Evolutionary conservation across 1,284 basidiomycete species (phyloP).

Genomic region (Ceratobasidium papillatum): DNA sequence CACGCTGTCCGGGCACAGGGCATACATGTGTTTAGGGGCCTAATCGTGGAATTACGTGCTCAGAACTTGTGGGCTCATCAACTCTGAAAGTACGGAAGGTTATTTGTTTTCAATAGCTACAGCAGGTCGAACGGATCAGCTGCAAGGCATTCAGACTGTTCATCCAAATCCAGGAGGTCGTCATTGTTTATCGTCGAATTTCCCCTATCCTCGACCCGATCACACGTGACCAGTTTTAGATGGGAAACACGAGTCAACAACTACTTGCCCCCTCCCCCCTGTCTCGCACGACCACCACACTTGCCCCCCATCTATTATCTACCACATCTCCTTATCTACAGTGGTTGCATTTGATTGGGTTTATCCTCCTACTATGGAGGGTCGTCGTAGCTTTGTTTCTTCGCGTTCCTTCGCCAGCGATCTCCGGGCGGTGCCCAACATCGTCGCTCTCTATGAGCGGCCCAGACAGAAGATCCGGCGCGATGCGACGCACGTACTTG

Average conservation of each 20-base stretch:
- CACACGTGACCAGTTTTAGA: slow-evolving; percentile 10
- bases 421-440: slow-evolving; percentile 27
- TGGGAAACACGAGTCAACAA: slow-evolving; percentile 36
- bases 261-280: neutral
- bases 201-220: slow-evolving; percentile 13
- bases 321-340: neutral
- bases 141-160: neutral
- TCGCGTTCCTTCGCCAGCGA: slow-evolving; percentile 27
- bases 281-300: slow-evolving; percentile 17
- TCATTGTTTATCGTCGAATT: neutral
- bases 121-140: neutral
- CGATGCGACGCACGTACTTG: slow-evolving; percentile 26
- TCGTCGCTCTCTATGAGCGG: slow-evolving; percentile 25
- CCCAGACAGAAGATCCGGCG: slow-evolving; percentile 28
- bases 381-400: slow-evolving; percentile 19
- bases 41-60: neutral
- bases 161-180: neutral
- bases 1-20: slow-evolving; percentile 2
- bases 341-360: neutral
- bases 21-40: slow-evolving; percentile 8
- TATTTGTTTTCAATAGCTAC: neutral
- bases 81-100: neutral
- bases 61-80: neutral
- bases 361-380: slow-evolving; percentile 13
- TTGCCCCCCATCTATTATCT: neutral